phyloP scores from a whole-genome alignment of 257 asterid species.

The Solanum stenotomum region DNA sequence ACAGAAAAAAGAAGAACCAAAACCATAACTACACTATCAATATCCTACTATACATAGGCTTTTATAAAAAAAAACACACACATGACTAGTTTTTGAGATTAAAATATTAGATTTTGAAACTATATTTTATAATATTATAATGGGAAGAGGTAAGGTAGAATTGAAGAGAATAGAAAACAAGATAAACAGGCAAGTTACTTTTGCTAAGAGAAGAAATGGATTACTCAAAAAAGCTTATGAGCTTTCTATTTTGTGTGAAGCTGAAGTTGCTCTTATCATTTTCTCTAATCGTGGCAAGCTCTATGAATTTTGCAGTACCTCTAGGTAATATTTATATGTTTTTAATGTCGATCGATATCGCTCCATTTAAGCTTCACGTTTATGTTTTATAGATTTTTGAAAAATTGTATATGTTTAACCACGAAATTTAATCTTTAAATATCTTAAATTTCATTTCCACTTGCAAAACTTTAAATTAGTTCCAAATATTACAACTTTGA shows the following conservation, averaged over 20 bases:
- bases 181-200: neutral
- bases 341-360: neutral
- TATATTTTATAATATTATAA: neutral
- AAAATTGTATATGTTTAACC: no score
- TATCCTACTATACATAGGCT: neutral
- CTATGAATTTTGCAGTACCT: neutral
- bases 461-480: neutral
- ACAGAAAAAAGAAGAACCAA: neutral
- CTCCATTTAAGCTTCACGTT: neutral
- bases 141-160: constrained; percentile 1
- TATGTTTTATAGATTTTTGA: neutral
- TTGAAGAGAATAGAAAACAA: neutral
- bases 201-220: constrained; percentile 3
- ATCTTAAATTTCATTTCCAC: no score
- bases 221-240: neutral
- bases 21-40: neutral
- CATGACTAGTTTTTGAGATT: neutral
- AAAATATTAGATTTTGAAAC: neutral
- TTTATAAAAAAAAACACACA: neutral
- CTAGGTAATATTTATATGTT: neutral
- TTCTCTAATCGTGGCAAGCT: neutral
- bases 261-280: neutral
- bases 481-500: neutral
- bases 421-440: no score
- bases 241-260: neutral